Conservation (phyloP, 1,139 yeast genomes). For the Kazachstania sp. region DNA sequence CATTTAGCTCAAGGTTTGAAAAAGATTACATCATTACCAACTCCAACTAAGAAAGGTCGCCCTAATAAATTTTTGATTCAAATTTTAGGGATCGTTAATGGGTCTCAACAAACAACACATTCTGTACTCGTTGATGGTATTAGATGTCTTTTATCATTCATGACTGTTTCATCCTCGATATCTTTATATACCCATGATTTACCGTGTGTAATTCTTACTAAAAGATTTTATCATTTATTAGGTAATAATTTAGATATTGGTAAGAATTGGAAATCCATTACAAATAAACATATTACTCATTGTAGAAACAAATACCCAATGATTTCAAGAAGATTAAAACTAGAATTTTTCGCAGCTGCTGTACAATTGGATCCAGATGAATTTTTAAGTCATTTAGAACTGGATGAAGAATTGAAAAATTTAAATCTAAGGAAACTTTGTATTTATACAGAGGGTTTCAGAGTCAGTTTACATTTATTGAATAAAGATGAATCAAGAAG, state of each 20-base stretch:
- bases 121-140: conserved; percentile 24
- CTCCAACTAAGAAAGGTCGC: conserved; percentile 13
- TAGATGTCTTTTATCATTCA: conserved; percentile 19
- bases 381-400: conserved; percentile 17
- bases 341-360: conserved; percentile 28
- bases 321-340: conserved; percentile 19
- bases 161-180: conserved; percentile 25
- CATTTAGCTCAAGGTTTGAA: conserved; percentile 21
- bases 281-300: conserved; percentile 17
- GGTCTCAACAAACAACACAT: conserved; percentile 21
- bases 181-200: conserved; percentile 17
- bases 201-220: conserved; percentile 22
- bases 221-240: conserved; percentile 19
- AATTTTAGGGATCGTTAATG: conserved; percentile 23
- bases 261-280: conserved; percentile 15
- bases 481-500: conserved; percentile 16
- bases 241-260: conserved; percentile 19
- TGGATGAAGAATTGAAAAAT: conserved; percentile 14
- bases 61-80: conserved; percentile 20
- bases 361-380: conserved; percentile 19
- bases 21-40: conserved; percentile 17
- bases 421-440: conserved; percentile 18
- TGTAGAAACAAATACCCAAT: conserved; percentile 19
- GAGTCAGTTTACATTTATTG: conserved; percentile 25
- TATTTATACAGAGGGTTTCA: conserved; percentile 28